Percentiles rank a stretch among this genome's conserved stretches.
Conservation (phyloP, 1,139 yeast species). For the Taphrina wiesneri region DNA sequence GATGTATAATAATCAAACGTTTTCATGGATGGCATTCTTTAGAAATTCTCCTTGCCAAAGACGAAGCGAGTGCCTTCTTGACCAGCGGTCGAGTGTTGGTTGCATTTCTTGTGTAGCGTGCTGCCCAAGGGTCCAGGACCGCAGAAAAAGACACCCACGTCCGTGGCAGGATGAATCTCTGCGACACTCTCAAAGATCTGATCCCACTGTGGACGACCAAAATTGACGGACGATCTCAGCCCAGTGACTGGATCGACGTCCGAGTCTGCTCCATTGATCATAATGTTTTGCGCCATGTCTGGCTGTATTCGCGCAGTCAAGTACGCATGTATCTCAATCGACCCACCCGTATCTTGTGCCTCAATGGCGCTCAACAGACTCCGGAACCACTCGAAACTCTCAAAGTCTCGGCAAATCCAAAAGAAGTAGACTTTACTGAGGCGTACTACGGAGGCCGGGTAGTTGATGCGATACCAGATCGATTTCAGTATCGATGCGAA, state of each 20-base stretch:
- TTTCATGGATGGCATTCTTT: neutral
- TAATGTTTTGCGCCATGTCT: slow-evolving; percentile 30
- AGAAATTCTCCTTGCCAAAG: slow-evolving; percentile 34
- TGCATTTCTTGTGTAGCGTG: slow-evolving; percentile 24
- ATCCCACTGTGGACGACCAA: slow-evolving; percentile 33
- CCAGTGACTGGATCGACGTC: slow-evolving; percentile 34
- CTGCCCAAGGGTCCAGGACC: slow-evolving; percentile 31
- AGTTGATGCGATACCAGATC: slow-evolving; percentile 33
- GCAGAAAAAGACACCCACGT: slow-evolving; percentile 34
- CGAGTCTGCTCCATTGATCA: slow-evolving; percentile 21
- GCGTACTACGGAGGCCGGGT: slow-evolving; percentile 12
- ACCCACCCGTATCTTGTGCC: slow-evolving; percentile 22
- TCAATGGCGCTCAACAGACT: slow-evolving; percentile 28
- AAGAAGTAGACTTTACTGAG: slow-evolving; percentile 32
- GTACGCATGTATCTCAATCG: slow-evolving; percentile 34
- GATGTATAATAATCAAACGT: neutral
- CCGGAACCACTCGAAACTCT: slow-evolving; percentile 34
- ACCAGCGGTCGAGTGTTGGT: slow-evolving; percentile 18
- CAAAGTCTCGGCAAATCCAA: slow-evolving; percentile 35
- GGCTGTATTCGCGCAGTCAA: slow-evolving; percentile 26
- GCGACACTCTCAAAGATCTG: slow-evolving; percentile 18
- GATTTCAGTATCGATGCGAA: slow-evolving; percentile 33
- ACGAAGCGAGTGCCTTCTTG: slow-evolving; percentile 32
- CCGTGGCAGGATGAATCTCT: slow-evolving; percentile 30
- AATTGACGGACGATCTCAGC: slow-evolving; percentile 22